Percentiles rank a stretch among this genome's conserved stretches.
Evolutionary conservation across 108 stramenopile genomes (phyloP).

Genomic region (Conticribra guillardii): DNA sequence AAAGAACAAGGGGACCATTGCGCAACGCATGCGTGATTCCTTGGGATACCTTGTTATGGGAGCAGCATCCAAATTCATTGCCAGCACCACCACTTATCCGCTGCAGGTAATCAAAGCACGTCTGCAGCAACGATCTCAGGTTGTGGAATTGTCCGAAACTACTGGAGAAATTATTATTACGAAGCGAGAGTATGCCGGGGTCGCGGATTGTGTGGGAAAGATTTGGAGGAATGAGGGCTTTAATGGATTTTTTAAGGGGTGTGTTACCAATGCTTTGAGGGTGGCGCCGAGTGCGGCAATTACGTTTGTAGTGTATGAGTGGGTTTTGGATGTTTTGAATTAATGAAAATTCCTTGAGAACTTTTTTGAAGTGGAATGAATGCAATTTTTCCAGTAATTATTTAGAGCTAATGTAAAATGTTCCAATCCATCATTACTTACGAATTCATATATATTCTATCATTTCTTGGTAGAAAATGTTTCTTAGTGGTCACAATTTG

Average conservation of each 20-base stretch:
- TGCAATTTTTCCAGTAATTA: too few species aligned
- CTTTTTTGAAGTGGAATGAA: too few species aligned
- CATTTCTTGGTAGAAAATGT: too few species aligned
- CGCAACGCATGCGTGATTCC: conserved; percentile 63
- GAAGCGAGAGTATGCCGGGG: conserved; percentile 74
- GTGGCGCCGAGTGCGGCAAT: conserved; percentile 97
- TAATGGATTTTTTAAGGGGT: conserved; percentile 94
- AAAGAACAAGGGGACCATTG: conserved; percentile 18
- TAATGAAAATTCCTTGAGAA: too few species aligned
- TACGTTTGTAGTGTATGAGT: conserved; percentile 96
- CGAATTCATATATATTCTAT: too few species aligned
- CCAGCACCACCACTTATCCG: conserved; percentile 90
- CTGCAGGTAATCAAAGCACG: conserved; percentile 96
- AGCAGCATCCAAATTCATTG: conserved; percentile 77
- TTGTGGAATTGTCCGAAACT: conserved; percentile 61
- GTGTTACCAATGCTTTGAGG: conserved; percentile 92
- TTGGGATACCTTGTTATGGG: conserved; percentile 88
- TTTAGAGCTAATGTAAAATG: too few species aligned
- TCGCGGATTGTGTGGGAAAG: conserved; percentile 60
- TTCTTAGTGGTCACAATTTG: too few species aligned
- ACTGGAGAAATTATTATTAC: conserved; percentile 72
- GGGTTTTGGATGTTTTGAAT: conserved; percentile 78
- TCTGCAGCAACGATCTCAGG: conserved; percentile 91
- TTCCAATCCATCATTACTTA: too few species aligned
- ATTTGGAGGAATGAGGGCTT: conserved; percentile 85